Conservation (phyloP, 2,329 filamentous ascomycete species). For the Diatrype stigma region DNA sequence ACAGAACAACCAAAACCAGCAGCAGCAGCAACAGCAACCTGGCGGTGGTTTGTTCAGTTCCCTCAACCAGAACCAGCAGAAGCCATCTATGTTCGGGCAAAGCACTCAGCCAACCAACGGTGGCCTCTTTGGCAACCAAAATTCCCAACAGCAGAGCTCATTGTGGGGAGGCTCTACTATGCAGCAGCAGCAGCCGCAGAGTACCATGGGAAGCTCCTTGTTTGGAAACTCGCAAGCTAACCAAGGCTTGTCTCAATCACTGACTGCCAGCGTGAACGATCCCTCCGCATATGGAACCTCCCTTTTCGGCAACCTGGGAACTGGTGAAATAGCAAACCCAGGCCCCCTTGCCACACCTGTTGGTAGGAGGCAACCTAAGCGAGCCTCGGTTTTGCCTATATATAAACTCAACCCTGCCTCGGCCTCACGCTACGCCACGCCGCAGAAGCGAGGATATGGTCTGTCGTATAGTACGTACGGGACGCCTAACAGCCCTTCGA, state of each 20-base stretch:
- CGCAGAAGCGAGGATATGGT: conserved; percentile 82
- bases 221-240: conserved; percentile 52
- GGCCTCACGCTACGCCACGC: conserved; percentile 74
- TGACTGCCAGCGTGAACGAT: conserved; percentile 78
- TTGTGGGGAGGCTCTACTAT: conserved; percentile 44
- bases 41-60: conserved; percentile 45
- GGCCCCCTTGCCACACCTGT: conserved; percentile 91
- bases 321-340: conserved; percentile 62
- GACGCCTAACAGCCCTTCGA: conserved; percentile 68
- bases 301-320: conserved; percentile 71
- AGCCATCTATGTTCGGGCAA: conserved; percentile 52
- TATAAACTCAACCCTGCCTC: conserved; percentile 83
- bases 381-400: conserved; percentile 75
- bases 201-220: conserved; percentile 48
- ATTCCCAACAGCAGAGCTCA: conserved; percentile 39
- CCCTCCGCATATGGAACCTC: conserved; percentile 87
- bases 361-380: conserved; percentile 69
- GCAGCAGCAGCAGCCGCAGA: conserved; percentile 45
- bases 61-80: conserved; percentile 48
- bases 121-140: conserved; percentile 51
- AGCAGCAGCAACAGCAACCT: conserved; percentile 30
- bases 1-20: conserved; percentile 33
- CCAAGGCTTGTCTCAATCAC: conserved; percentile 53
- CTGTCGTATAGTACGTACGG: conserved; percentile 93
- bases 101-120: conserved; percentile 38